Base-by-base conservation (phyloP, 441 rosid genomes). In the Jatropha multifida region DNA sequence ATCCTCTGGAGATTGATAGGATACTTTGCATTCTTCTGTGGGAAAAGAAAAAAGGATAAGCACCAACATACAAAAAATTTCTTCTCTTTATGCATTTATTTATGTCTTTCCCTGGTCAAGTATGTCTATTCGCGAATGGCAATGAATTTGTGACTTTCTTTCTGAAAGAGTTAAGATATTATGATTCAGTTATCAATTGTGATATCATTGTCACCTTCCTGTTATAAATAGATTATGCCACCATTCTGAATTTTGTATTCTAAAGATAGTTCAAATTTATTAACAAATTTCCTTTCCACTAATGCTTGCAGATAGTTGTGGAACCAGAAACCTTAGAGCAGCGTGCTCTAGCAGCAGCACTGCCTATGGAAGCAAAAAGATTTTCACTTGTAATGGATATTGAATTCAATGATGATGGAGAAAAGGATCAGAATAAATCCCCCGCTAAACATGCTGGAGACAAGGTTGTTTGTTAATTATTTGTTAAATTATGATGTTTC, bases 291-390 rank as follows among this genome's bases (percentile, higher is more conserved):
- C 51, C 23, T 44, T 74, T 52, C n/a, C 13, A 44, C 51, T 41
- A 27, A 65, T 69, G 41, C 73, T 77, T 83, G 69, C 83, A 93
- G 98, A 74, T 83, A 78, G 68, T 67, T 69, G 82, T 81, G 65
- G 82, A 79, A 74, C 76, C 81, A 51, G 83, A 82, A 82, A 85
- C 88, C 65, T 70, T 87, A 75, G 97, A 91, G 82, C 85, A 94
- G 41, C 90, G 90, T 82, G 87, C 90, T 77, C 14, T 92, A 67
- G 90, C 85, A 62, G 95, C 92, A 65, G 93, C 96, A 49, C 81
- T 85, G 76, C 94, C 96, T 64, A 75, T 86, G 82, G 97, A 89
- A 23, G 83, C 88, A 74, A 81, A 84, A 78, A 88, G 96, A 80
- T 92, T 93, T 87, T 85, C 89, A 52, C 44, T 85, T 76, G 51